phyloP scores from a whole-genome alignment of 2,329 filamentous ascomycete genomes.

The Arachnomyces sp. region DNA sequence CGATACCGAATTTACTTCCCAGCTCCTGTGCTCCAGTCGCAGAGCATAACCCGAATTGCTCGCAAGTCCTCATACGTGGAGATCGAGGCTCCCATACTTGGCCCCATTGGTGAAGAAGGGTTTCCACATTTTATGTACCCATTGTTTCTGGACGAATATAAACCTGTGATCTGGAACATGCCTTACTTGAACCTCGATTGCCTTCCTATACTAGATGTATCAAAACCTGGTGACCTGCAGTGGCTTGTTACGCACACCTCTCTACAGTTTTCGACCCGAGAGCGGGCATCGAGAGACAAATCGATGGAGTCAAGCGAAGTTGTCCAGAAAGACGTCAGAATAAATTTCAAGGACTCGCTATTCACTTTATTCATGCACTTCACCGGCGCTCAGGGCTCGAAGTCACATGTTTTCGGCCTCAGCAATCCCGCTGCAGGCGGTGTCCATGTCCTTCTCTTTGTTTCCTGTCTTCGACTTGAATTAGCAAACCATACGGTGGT shows the following conservation, averaged over 20 bases:
- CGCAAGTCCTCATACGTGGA: constrained; percentile 26
- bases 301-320: too few species aligned
- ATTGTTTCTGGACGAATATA: constrained; percentile 5
- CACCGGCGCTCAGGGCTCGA: constrained; percentile 12
- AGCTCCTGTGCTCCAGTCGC: constrained; percentile 13
- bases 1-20: constrained; percentile 15
- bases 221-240: constrained; percentile 7
- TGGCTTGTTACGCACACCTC: constrained; percentile 16
- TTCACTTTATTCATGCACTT: constrained; percentile 19
- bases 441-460: constrained; percentile 18
- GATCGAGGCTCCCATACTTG: constrained; percentile 17
- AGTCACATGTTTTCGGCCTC: constrained; percentile 13
- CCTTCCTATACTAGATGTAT: constrained; percentile 16
- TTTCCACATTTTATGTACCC: constrained; percentile 13
- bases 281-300: constrained; percentile 10
- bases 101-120: constrained; percentile 3
- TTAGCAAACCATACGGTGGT: constrained; percentile 20
- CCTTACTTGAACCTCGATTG: constrained; percentile 17
- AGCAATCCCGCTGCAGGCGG: constrained; percentile 9
- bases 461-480: constrained; percentile 22
- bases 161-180: constrained; percentile 16
- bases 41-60: constrained; percentile 20
- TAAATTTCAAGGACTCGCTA: constrained; percentile 23
- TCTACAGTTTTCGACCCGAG: constrained; percentile 15
- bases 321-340: too few species aligned